These are phyloP conservation scores for Aspergillus flavus DNA, from an alignment of 2,329 filamentous ascomycete genomes.

Conservation along the genomic window DNA sequence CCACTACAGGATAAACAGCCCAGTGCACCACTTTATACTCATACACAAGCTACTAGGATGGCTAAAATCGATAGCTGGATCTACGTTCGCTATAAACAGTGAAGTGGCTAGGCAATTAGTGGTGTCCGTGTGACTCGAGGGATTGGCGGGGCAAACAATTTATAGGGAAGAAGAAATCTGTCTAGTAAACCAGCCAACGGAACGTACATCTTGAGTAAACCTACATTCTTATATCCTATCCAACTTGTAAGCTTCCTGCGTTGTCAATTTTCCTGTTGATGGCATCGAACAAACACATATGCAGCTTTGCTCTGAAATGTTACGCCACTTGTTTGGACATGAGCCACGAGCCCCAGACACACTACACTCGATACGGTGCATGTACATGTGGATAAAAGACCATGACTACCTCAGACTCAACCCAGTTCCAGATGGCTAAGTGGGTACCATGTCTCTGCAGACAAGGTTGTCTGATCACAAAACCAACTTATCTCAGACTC, in stretches of 20 bases:
- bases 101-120: background rate
- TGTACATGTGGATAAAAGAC: background rate
- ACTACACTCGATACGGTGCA: background rate
- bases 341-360: background rate
- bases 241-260: background rate
- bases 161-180: background rate
- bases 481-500: background rate
- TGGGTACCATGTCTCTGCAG: background rate
- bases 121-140: background rate
- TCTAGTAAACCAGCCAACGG: background rate
- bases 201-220: background rate
- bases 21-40: background rate
- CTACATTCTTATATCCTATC: background rate
- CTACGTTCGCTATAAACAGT: background rate
- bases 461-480: background rate
- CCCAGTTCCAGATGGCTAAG: background rate
- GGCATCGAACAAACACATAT: background rate
- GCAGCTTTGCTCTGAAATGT: background rate
- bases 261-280: background rate
- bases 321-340: background rate
- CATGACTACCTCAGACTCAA: background rate
- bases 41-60: background rate
- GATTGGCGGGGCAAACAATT: background rate
- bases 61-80: background rate
- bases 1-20: background rate